Evolutionary conservation across 257 asterid genomes (phyloP), one percentile per base, ranked within the genome.

Genomic region (Solanum bukasovii): DNA sequence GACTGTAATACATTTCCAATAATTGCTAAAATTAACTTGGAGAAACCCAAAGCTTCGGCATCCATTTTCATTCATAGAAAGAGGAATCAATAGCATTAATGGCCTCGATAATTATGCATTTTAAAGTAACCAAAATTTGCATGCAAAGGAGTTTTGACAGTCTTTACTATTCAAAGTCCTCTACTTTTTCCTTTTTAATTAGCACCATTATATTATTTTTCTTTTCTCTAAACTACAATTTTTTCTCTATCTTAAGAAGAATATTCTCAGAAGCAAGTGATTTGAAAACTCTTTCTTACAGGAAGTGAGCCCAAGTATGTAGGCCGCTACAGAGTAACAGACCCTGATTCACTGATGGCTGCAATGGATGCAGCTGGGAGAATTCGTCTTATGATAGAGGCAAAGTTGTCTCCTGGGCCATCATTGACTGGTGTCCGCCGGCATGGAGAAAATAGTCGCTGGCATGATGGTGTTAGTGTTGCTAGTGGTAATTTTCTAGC

Each of bases 301-400:
- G 99, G 98, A 87, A 93, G 90, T 87, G 98, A 96, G 79, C 95
- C 99, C 67, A 94, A 92, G 92, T 96, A 94, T 88, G 95, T 89
- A 82, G 99, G 99, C 86, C 91, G 97, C 90, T 97, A 97, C 91
- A 97, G 99, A 92, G 89, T 96, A 89, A 95, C 99, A 4, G 99
- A 97, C 87, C 83, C 98, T 82, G 96, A 96, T 88, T 95, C 99
- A 46, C 98, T 95, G 77, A 87, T 88, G 81, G 98, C 99, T 70
- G 96, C 99, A 75, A 94, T 91, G 93, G 93, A 91, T 91, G 98
- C 97, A 81, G 94, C 94, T 2, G 97, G 95, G 88, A 94, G 92
- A 82, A 93, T 90, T 86, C 95, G 92, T 40, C 91, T 91, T 70
- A 89, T 92, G 93, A 85, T 95, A 70, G 96, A 95, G 89, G 96